A percentile compares a stretch with the other conserved stretches of the same genome.
phyloP scores from a whole-genome alignment of 139 green algal genomes.

The Coelastrella sp. region DNA sequence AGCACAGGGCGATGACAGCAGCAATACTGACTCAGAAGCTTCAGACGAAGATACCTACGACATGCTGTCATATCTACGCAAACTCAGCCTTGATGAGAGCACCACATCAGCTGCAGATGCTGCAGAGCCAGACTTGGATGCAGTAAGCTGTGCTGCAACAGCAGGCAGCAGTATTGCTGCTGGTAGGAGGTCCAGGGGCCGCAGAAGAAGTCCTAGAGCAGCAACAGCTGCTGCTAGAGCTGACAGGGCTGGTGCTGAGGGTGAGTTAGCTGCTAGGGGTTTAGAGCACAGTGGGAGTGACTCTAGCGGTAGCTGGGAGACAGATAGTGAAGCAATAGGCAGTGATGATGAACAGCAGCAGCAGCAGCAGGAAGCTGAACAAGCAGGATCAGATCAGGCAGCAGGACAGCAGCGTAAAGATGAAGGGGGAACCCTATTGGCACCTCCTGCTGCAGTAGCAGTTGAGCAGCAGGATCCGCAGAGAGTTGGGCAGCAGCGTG shows the following conservation, averaged over 20 bases:
- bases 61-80: constrained; percentile 42
- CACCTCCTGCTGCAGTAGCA: neutral
- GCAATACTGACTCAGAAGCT: neutral
- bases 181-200: too few species aligned
- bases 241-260: neutral
- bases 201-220: too few species aligned
- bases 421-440: too few species aligned
- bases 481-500: neutral
- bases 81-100: neutral
- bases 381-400: neutral
- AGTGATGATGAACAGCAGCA: neutral
- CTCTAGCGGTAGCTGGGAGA: constrained; percentile 28
- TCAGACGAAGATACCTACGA: constrained; percentile 41
- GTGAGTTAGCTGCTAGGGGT: neutral
- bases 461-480: neutral
- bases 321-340: constrained; percentile 12
- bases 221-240: neutral
- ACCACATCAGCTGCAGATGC: neutral
- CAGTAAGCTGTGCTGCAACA: neutral
- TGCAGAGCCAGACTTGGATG: neutral
- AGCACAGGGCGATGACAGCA: neutral
- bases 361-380: constrained; percentile 5
- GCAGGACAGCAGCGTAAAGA: neutral
- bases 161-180: constrained; percentile 7
- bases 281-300: neutral